Conservation (phyloP, 2,329 filamentous ascomycete genomes). For the Fusarium mangiferae region DNA sequence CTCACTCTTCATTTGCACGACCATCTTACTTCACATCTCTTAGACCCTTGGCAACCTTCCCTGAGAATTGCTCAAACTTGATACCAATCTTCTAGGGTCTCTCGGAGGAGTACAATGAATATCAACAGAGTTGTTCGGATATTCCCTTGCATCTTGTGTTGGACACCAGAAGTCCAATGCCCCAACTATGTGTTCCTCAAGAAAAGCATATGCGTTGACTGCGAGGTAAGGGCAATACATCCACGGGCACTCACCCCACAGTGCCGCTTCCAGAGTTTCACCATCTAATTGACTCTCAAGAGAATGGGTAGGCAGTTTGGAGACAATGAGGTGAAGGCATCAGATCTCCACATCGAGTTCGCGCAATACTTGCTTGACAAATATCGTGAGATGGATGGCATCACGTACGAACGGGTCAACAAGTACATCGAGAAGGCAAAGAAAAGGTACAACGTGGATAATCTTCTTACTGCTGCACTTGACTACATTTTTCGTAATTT, state of each 20-base stretch:
- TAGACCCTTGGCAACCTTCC: background rate
- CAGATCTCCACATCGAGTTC: constrained; percentile 38
- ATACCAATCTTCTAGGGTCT: background rate
- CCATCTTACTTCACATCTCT: background rate
- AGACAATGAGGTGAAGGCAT: constrained; percentile 28
- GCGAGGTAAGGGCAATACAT: constrained; percentile 30
- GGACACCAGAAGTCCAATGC: constrained; percentile 42
- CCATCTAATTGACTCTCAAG: constrained; percentile 15
- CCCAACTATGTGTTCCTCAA: constrained; percentile 41
- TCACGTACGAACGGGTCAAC: constrained; percentile 40
- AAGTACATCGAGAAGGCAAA: constrained; percentile 31
- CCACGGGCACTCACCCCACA: background rate
- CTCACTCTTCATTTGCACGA: background rate
- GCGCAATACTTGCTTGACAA: constrained; percentile 42
- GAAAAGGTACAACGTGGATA: constrained; percentile 32
- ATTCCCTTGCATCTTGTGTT: constrained; percentile 37
- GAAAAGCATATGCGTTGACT: constrained; percentile 39
- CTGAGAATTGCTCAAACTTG: background rate
- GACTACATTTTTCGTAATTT: constrained; percentile 41
- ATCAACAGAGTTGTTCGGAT: constrained; percentile 27
- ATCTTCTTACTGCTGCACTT: constrained; percentile 33
- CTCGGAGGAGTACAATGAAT: constrained; percentile 26
- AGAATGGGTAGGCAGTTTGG: constrained; percentile 16
- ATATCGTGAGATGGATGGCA: constrained; percentile 34
- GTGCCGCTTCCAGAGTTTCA: background rate